Evolutionary conservation across 192 early-diverging fungal species (phyloP).

Genomic region (Umbelopsis sp.): DNA sequence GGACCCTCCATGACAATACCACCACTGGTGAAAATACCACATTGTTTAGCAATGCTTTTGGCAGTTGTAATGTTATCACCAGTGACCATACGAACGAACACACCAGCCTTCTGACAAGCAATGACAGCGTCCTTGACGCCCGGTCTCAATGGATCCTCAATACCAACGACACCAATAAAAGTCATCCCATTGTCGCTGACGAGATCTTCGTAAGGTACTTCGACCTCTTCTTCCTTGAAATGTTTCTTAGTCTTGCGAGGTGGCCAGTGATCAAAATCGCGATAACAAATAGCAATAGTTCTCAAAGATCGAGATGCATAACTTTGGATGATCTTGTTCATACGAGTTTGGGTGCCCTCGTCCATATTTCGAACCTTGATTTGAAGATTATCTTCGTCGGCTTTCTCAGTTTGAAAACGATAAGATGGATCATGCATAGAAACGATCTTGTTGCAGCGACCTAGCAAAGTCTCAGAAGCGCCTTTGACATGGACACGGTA

Average conservation of each 20-base stretch:
- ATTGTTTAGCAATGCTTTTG: conserved; percentile 90
- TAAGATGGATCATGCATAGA: conserved; percentile 32
- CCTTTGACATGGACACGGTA: conserved; percentile 92
- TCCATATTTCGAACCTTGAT: conserved; percentile 41
- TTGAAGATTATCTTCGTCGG: conserved; percentile 33
- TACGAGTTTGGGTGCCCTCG: conserved; percentile 33
- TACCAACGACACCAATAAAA: conserved; percentile 90
- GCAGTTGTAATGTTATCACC: conserved; percentile 97
- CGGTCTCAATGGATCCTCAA: conserved; percentile 94
- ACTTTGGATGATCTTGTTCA: conserved; percentile 60
- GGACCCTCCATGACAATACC: conserved; percentile 96
- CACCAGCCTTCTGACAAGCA: conserved; percentile 88
- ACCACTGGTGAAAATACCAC: conserved; percentile 86
- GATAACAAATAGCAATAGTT: conserved; percentile 88
- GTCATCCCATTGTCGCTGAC: conserved; percentile 61
- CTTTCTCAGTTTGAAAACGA: neutral
- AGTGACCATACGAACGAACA: conserved; percentile 98
- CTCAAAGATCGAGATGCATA: conserved; percentile 84
- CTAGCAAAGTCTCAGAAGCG: conserved; percentile 86
- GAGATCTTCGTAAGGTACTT: conserved; percentile 47
- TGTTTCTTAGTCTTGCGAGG: conserved; percentile 34
- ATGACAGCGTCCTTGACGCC: conserved; percentile 93
- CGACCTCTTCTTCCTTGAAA: conserved; percentile 12
- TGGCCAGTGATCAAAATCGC: conserved; percentile 75
- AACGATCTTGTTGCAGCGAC: conserved; percentile 62